Evolutionary conservation across 768 basidiomycete genomes (phyloP), one percentile per base, ranked within the genome.

Genomic region (Termitomyces sp.): DNA sequence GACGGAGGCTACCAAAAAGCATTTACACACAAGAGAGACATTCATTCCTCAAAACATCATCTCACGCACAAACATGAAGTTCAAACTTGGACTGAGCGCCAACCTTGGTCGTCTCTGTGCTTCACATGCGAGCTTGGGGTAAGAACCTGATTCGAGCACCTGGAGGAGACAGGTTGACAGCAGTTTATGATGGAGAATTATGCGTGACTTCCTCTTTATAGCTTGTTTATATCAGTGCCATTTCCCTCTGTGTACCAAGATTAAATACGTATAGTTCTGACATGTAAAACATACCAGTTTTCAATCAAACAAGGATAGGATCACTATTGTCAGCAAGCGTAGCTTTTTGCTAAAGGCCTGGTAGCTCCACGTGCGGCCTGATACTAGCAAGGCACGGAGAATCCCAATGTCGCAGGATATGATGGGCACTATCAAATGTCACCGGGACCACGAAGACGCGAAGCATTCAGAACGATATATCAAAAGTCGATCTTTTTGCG

Each of bases 341-440:
- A n/a, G n/a, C n/a, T n/a, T 16, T 66, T 52, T 16, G 47, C 41
- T 0, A 36, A 14, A 16, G 39, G 18, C n/a, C 9, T 39, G 8
- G 1, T n/a, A 41, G n/a, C 39, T 41, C 39, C n/a, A 41, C 39
- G 43, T 67, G 58, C 8, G 66, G 64, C 12, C 66, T 59, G 5
- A 64, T 59, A 22, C 58, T 67, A 57, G 39, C 18, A 67, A 69
- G 6, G 66, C 64, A 29, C 68, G 64, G 10, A 57, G 42, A 34
- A 66, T 69, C 22, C 67, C 63, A 39, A 39, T 68, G 12, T 7
- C 22, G 37, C n/a, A 31, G 29, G 31, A 36, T 31, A 31, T 24
- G 39, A 34, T 18, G 24, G 2, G 46, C 41, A 44, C 29, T 8
- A 26, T 36, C 3, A 24, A 14, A 20, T 16, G 12, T 32, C 32